Conservation (phyloP, 2,329 filamentous ascomycete genomes). For the Cyanodermella asteris region DNA sequence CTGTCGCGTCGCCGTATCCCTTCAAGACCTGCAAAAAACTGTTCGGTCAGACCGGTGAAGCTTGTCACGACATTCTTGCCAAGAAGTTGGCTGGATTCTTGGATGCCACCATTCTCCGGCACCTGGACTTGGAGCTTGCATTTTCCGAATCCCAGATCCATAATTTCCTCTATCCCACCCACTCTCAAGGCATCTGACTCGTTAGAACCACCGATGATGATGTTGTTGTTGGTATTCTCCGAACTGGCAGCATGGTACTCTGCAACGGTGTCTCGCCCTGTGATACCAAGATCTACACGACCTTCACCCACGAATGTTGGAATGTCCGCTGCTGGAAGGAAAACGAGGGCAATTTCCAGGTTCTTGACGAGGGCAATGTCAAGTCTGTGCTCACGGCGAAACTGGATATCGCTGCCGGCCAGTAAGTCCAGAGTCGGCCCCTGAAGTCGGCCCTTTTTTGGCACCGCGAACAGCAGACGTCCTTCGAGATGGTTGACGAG, state of each 20-base stretch:
- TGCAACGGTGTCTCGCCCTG: conserved; percentile 74
- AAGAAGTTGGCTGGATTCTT: conserved; percentile 51
- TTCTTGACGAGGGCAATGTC: conserved; percentile 98
- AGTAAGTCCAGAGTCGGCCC: conserved; percentile 75
- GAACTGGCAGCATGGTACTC: conserved; percentile 58
- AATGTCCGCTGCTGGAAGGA: conserved; percentile 91
- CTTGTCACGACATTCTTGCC: conserved; percentile 90
- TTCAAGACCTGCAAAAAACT: conserved; percentile 70
- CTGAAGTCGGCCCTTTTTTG: conserved; percentile 93
- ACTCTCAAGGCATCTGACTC: conserved; percentile 22
- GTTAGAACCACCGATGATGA: conserved; percentile 16
- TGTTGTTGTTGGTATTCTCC: conserved; percentile 11
- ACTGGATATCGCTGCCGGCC: conserved; percentile 85
- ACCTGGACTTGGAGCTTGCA: conserved; percentile 97
- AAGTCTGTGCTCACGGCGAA: conserved; percentile 79
- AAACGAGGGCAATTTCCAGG: conserved; percentile 81
- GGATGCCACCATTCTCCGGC: conserved; percentile 58
- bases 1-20: conserved; percentile 16
- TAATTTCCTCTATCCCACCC: conserved; percentile 56
- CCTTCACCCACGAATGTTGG: conserved; percentile 94
- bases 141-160: conserved; percentile 74
- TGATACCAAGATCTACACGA: conserved; percentile 82
- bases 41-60: conserved; percentile 64
- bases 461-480: conserved; percentile 86
- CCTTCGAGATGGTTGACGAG: conserved; percentile 57